These are phyloP conservation scores for Rhododendron molle DNA, from an alignment of 148 eudicot species.

Conservation along the genomic window DNA sequence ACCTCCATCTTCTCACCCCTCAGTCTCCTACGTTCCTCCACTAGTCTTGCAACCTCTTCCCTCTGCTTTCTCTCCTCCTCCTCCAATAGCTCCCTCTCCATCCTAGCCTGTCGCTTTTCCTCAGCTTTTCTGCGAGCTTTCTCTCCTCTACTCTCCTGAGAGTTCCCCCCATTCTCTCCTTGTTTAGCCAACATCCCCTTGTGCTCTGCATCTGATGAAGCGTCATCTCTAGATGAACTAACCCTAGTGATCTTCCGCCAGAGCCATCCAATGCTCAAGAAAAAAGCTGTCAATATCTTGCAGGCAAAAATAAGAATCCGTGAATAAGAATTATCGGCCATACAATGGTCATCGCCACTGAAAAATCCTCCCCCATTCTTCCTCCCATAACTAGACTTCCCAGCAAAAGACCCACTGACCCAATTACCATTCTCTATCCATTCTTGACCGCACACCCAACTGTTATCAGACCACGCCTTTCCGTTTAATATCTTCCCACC, in stretches of 20 bases:
- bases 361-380: constrained; percentile 44
- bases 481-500: constrained; percentile 83
- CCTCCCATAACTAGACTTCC: constrained; percentile 44
- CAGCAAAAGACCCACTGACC: constrained; percentile 58
- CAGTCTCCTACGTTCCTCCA: constrained; percentile 83
- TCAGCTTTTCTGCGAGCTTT: constrained; percentile 98
- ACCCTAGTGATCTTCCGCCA: constrained; percentile 73
- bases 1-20: constrained; percentile 87
- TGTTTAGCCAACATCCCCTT: constrained; percentile 46
- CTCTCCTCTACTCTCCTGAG: constrained; percentile 81
- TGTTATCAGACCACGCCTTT: constrained; percentile 67
- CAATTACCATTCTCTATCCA: constrained; percentile 87
- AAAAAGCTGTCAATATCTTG: constrained; percentile 46
- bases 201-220: constrained; percentile 47
- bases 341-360: constrained; percentile 53
- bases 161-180: constrained; percentile 62
- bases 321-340: constrained; percentile 66
- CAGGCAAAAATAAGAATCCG: constrained; percentile 43
- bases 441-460: constrained; percentile 66
- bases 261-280: constrained; percentile 58
- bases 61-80: constrained; percentile 98
- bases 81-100: constrained; percentile 87
- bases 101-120: constrained; percentile 93
- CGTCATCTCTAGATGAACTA: constrained; percentile 62
- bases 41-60: constrained; percentile 92